Conservation (phyloP, 1,284 basidiomycete genomes). For the Melanopsichium pennsylvanicum region DNA sequence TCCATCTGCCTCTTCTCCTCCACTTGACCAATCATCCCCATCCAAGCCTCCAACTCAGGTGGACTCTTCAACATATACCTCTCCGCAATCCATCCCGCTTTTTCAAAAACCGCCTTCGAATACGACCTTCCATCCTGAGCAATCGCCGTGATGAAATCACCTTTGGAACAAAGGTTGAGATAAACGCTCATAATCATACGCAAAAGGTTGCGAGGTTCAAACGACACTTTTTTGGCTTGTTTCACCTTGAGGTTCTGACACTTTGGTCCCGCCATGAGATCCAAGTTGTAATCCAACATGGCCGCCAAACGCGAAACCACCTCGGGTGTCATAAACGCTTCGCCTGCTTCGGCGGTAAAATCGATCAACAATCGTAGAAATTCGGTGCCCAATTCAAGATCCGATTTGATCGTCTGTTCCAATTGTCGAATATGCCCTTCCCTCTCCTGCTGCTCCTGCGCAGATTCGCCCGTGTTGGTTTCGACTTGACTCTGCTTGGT, state of each 20-base stretch:
- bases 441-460: slow-evolving; percentile 82
- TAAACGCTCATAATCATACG: slow-evolving; percentile 90
- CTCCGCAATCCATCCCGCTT: slow-evolving; percentile 77
- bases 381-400: slow-evolving; percentile 84
- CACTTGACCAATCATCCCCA: slow-evolving; percentile 79
- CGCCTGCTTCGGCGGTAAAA: slow-evolving; percentile 89
- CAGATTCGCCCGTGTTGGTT: slow-evolving; percentile 70
- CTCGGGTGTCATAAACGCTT: slow-evolving; percentile 94
- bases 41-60: slow-evolving; percentile 78
- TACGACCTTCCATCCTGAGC: slow-evolving; percentile 94
- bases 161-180: slow-evolving; percentile 82
- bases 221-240: slow-evolving; percentile 87
- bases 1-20: slow-evolving; percentile 83
- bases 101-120: slow-evolving; percentile 81
- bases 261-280: slow-evolving; percentile 84
- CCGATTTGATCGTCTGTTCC: slow-evolving; percentile 83
- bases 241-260: slow-evolving; percentile 82
- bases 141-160: slow-evolving; percentile 84
- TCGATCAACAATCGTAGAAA: slow-evolving; percentile 88
- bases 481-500: slow-evolving; percentile 80
- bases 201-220: slow-evolving; percentile 83
- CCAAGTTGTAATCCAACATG: slow-evolving; percentile 95
- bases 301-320: slow-evolving; percentile 94
- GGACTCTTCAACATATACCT: slow-evolving; percentile 79
- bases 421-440: slow-evolving; percentile 79